Base-by-base conservation (phyloP, 2,329 filamentous ascomycete genomes). In the Aspergillus sclerotialis region DNA sequence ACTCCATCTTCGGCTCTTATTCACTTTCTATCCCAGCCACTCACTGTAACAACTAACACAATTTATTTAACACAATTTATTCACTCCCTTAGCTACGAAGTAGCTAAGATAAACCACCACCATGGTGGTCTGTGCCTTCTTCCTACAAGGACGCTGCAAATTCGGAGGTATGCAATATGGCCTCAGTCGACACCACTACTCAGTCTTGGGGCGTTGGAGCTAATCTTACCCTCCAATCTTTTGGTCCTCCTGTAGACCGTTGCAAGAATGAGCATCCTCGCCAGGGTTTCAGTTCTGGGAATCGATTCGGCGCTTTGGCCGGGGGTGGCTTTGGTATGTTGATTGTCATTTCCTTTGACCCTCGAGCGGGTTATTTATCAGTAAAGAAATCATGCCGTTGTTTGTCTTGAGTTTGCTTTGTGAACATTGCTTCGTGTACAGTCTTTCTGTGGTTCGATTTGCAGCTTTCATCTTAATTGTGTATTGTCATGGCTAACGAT, bases 71-170 rank as follows among this genome's bases (percentile, higher is more conserved):
- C n/a, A n/a, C n/a, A n/a, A n/a, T n/a, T n/a, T n/a, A n/a, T n/a
- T n/a, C n/a, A n/a, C n/a, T n/a, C n/a, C n/a, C n/a, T n/a, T n/a
- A n/a, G n/a, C n/a, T 23, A 23, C 19, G 13, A 40, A 34, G 35
- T 29, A 27, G n/a, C n/a, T n/a, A 42, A 30, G 15, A 33, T 35
- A 19, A 32, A 19, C 26, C 23, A 32, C 10, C 36, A 55, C 33
- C 12, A 68, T 68, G 65, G 53, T 53, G 9, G 48, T 82, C 36
- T 86, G 82, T 66, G 71, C 61, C 43, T 85, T 75, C 56, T 86
- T 70, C 51, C 71, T 73, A 53, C 70, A 79, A 54, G 80, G 80
- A 28, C 69, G 68, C 42, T 87, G 82, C 66, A 75, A 65, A 50
- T 78, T 73, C 53, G 80, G 80, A 61, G 67, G 79, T 80, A 65